Evolutionary conservation across 805 yeast species (phyloP).

Genomic region (Sugiyamaella qingdaonensis): DNA sequence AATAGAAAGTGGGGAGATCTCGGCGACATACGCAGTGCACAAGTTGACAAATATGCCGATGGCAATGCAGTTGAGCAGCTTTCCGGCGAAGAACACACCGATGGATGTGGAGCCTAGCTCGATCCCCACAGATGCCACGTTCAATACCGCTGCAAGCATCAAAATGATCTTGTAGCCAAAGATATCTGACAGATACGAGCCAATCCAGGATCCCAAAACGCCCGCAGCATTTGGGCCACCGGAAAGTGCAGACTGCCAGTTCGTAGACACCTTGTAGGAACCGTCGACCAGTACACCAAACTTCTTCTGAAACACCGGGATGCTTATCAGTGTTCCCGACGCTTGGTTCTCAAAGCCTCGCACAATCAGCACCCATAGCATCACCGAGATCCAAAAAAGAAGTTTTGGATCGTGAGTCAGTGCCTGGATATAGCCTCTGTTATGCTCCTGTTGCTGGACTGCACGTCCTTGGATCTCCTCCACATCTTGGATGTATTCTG

Average conservation of each 20-base stretch:
- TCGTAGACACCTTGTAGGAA: neutral
- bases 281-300: neutral
- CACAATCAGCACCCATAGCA: neutral
- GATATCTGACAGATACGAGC: neutral
- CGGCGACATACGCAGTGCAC: neutral
- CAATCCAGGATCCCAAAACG: neutral
- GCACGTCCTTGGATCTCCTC: too few species aligned
- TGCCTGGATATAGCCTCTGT: too few species aligned
- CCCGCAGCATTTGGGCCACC: conserved; percentile 1
- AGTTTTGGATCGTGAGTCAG: too few species aligned
- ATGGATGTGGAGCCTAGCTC: conserved; percentile 1
- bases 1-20: neutral
- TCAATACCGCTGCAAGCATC: neutral
- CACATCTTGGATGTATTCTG: too few species aligned
- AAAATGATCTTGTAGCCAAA: neutral
- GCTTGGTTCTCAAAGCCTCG: conserved; percentile 2
- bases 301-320: neutral
- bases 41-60: neutral
- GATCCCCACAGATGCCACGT: neutral
- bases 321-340: neutral
- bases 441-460: too few species aligned
- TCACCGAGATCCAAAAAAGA: neutral
- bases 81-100: conserved; percentile 2
- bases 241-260: neutral
- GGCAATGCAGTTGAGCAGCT: neutral